Evolutionary conservation across 1,284 basidiomycete species (phyloP).

Genomic region (Vanrija sp.): DNA sequence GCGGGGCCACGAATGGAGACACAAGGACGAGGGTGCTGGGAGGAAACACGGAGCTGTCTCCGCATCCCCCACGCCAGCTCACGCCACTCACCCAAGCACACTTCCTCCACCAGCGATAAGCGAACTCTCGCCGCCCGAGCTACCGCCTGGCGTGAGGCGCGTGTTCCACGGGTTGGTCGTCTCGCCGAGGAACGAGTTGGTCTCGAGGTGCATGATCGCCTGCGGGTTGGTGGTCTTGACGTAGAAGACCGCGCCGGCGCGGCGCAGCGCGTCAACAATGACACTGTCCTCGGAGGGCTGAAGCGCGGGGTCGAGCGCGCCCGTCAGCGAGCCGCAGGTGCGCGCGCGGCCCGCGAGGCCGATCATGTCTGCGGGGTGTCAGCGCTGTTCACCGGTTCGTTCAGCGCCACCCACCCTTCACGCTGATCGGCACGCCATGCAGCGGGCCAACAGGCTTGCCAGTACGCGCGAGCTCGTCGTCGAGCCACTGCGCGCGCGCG

Average conservation of each 20-base stretch:
- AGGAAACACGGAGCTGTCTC: no score
- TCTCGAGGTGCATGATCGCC: constrained; percentile 37
- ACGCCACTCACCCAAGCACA: constrained; percentile 14
- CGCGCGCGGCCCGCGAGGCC: constrained; percentile 41
- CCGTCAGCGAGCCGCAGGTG: no score
- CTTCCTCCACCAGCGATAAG: constrained; percentile 46
- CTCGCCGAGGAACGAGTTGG: constrained; percentile 31
- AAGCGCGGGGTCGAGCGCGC: no score
- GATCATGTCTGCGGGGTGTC: constrained; percentile 41
- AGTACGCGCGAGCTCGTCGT: constrained; percentile 55
- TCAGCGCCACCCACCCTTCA: constrained; percentile 52
- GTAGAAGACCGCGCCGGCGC: constrained; percentile 30
- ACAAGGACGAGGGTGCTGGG: not conserved
- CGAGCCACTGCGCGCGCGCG: constrained; percentile 57
- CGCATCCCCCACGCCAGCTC: no score
- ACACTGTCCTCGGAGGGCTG: constrained; percentile 3
- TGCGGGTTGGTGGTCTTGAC: constrained; percentile 28
- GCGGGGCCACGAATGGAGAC: no score
- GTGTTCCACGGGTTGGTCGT: constrained; percentile 54
- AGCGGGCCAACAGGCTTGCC: constrained; percentile 57
- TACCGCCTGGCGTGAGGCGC: constrained; percentile 56
- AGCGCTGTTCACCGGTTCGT: not conserved
- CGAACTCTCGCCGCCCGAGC: constrained; percentile 59
- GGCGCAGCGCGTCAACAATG: constrained; percentile 20
- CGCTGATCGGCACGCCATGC: constrained; percentile 61